Evolutionary conservation across 1,139 yeast species (phyloP), one percentile per base, ranked within the genome.

Genomic region (Blastobotrys elegans): DNA sequence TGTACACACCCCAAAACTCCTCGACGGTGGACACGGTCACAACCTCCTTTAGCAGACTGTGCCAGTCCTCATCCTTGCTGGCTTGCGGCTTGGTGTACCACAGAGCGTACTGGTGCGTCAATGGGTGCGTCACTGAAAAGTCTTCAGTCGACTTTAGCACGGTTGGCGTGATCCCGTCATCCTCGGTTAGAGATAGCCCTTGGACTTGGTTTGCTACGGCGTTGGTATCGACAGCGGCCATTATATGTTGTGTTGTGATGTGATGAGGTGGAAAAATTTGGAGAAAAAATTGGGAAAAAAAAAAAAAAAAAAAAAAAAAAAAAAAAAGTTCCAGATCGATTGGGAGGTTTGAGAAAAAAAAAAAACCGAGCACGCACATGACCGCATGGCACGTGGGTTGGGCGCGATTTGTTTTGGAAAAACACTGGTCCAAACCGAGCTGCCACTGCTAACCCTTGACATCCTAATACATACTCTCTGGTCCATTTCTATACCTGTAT

Each of bases 1-100:
- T 92, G 75, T 82, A 87, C 57, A 90, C 85, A 24, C 98, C 99
- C 99, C 99, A 92, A 73, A 92, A 92, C 70, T 92, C 97, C 73
- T 92, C 99, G 43, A 92, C 97, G 26, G 96, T 82, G 46, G 83
- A 77, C 60, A 92, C 88, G 30, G 95, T 81, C 59, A 90, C 94
- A 46, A 92, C 95, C 51, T 96, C 95, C 72, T 90, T 90, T 65
- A 92, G 77, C 58, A 89, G 77, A 64, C 89, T 96, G 53, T 87
- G 81, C 98, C 98, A 92, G 63, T 89, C 82, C 69, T 88, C 97
- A 56, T 75, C 75, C 43, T 63, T 64, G n/a, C 61, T 56, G 60
- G 74, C 76, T 52, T 84, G 81, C 58, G 88, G 83, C 73, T 89
- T 89, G 51, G 96, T 87, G 76, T 89, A 92, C 98, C 98, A 92